Percentiles rank a stretch among this genome's conserved stretches.
phyloP scores from a whole-genome alignment of 495 filamentous ascomycete genomes.

The Aspergillus hancockii region DNA sequence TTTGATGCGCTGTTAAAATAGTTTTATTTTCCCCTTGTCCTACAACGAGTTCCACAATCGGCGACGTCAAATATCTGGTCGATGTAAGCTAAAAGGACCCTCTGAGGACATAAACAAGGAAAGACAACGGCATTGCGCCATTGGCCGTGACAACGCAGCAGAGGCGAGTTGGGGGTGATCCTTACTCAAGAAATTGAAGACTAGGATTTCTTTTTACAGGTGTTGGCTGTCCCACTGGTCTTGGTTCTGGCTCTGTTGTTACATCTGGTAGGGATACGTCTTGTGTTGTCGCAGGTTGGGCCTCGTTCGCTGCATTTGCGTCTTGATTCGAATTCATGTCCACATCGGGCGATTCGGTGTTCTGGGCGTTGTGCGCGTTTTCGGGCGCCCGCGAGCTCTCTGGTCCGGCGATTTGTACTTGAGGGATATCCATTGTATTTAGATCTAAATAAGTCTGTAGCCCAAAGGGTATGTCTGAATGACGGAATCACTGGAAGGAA shows the following conservation, averaged over 20 bases:
- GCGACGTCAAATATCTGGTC: conserved; percentile 63
- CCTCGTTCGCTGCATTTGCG: conserved; percentile 13
- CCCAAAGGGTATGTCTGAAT: background rate
- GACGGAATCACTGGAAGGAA: background rate
- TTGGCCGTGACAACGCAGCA: background rate
- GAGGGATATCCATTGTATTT: conserved; percentile 26
- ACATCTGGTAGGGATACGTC: conserved; percentile 27
- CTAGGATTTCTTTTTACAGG: conserved; percentile 26
- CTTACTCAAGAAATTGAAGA: conserved; percentile 41
- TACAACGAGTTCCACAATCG: conserved; percentile 75
- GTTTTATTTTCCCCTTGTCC: conserved; percentile 62
- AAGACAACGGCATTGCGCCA: background rate
- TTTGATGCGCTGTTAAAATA: conserved; percentile 76
- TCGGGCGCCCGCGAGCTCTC: conserved; percentile 7
- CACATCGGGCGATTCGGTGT: conserved; percentile 22
- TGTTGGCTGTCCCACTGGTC: conserved; percentile 13
- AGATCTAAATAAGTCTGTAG: background rate
- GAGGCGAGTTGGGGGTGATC: background rate
- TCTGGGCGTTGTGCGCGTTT: conserved; percentile 8
- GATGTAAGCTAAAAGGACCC: conserved; percentile 10
- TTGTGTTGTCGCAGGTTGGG: conserved; percentile 12
- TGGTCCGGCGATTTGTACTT: conserved; percentile 26
- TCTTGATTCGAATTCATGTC: conserved; percentile 25
- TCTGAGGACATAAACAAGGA: background rate
- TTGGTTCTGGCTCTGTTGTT: conserved; percentile 21